These are phyloP conservation scores for Fusarium temperatum DNA, from an alignment of 2,329 filamentous ascomycete genomes.

Conservation along the genomic window DNA sequence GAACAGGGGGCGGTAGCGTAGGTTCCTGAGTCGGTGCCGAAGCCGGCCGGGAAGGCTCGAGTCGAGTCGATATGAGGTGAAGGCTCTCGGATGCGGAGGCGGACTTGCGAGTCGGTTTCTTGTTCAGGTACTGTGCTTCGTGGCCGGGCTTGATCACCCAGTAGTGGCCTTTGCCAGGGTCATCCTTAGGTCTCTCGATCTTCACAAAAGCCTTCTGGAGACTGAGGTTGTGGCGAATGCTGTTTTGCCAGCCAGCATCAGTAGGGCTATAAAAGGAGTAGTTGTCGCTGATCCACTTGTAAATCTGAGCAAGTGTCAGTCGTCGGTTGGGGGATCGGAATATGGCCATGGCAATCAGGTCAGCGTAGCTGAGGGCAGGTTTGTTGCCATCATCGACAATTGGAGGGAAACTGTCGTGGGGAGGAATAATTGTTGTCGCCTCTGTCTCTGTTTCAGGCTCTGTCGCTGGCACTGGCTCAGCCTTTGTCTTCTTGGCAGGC, in stretches of 20 bases:
- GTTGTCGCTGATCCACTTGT: conserved; percentile 98
- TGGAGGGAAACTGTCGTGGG: conserved; percentile 80
- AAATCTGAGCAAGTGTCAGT: conserved; percentile 92
- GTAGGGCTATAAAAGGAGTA: conserved; percentile 86
- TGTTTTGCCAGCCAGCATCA: conserved; percentile 97
- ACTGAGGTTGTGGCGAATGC: conserved; percentile 97
- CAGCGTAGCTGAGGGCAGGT: conserved; percentile 91
- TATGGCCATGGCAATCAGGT: conserved; percentile 96
- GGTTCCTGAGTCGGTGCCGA: conserved; percentile 54
- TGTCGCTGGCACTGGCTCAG: conserved; percentile 52
- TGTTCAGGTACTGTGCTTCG: conserved; percentile 88
- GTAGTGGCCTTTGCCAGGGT: conserved; percentile 97
- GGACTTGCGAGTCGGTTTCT: conserved; percentile 75
- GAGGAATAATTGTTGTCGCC: conserved; percentile 58
- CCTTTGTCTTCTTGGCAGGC: conserved; percentile 73
- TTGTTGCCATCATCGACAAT: conserved; percentile 89
- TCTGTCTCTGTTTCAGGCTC: neutral
- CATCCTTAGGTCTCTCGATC: conserved; percentile 94
- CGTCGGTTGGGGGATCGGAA: conserved; percentile 83
- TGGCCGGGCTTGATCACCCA: conserved; percentile 93
- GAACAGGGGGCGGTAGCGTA: conserved; percentile 57
- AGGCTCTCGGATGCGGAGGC: conserved; percentile 65
- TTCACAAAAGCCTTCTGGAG: conserved; percentile 97
- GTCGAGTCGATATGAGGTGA: conserved; percentile 65
- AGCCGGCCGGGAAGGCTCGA: conserved; percentile 60